phyloP scores from a whole-genome alignment of 768 basidiomycete species.

The Pseudohyphozyma bogoriensis region DNA sequence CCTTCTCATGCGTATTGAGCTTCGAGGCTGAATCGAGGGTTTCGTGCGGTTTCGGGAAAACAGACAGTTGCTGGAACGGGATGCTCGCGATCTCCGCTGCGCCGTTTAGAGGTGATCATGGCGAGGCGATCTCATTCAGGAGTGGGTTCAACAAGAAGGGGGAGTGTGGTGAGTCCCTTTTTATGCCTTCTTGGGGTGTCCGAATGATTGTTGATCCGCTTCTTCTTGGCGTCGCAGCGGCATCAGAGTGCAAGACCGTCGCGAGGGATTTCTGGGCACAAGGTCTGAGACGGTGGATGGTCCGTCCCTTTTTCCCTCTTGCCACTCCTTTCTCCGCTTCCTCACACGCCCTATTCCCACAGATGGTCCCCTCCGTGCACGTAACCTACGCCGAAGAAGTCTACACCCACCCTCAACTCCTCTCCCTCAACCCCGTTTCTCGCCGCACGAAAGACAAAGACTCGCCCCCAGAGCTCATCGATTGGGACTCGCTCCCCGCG shows the following conservation, averaged over 20 bases:
- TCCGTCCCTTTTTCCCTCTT: not conserved
- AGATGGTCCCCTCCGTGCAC: constrained; percentile 25
- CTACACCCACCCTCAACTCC: constrained; percentile 16
- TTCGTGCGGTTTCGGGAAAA: not conserved
- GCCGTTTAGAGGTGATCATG: constrained; percentile 18
- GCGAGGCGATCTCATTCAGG: constrained; percentile 4
- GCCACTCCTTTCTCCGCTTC: no score
- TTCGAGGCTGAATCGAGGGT: not conserved
- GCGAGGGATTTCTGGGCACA: constrained; percentile 22
- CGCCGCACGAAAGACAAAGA: not conserved
- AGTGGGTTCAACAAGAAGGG: not conserved
- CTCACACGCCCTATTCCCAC: not conserved
- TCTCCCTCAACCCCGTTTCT: not conserved
- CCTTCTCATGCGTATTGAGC: not conserved
- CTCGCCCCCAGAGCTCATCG: not conserved
- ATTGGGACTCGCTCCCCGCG: constrained; percentile 2
- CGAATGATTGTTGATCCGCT: not conserved
- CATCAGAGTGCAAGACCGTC: constrained; percentile 27
- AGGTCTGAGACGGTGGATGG: constrained; percentile 23
- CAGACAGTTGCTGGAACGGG: constrained; percentile 35
- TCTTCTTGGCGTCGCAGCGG: not conserved
- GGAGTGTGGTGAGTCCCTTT: constrained; percentile 9
- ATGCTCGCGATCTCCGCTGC: constrained; percentile 29
- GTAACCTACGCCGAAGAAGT: constrained; percentile 9
- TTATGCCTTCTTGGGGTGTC: not conserved